A percentile compares a stretch with the other conserved stretches of the same genome.
Evolutionary conservation across 108 stramenopile genomes (phyloP).

Genomic region (Nannochloropsis oceanica): DNA sequence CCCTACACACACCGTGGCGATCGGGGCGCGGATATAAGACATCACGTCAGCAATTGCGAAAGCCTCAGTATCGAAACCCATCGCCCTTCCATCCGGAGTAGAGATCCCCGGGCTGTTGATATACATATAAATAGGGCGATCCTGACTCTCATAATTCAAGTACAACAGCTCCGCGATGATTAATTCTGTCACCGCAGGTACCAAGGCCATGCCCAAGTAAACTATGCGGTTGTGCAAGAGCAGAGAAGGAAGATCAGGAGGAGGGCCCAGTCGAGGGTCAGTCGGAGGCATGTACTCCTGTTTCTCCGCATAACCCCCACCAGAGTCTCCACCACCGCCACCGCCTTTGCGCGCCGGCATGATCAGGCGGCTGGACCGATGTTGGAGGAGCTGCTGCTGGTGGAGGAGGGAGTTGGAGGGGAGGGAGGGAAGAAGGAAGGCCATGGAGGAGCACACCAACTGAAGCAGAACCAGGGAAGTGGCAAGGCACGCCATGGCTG

Average conservation of each 20-base stretch:
- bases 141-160: constrained; percentile 73
- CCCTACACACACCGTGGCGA: constrained; percentile 88
- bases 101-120: constrained; percentile 88
- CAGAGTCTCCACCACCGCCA: neutral
- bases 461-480: neutral
- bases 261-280: constrained; percentile 60
- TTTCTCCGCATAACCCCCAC: neutral
- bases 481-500: neutral
- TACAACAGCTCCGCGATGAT: constrained; percentile 82
- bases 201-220: constrained; percentile 95
- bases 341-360: neutral
- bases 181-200: constrained; percentile 87
- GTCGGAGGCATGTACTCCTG: neutral
- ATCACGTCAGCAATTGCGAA: constrained; percentile 96
- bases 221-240: constrained; percentile 94
- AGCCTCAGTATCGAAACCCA: constrained; percentile 93
- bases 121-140: constrained; percentile 87
- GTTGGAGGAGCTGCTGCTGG: neutral
- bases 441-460: neutral
- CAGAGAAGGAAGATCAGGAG: constrained; percentile 93
- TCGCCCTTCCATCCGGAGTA: constrained; percentile 65
- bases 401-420: neutral
- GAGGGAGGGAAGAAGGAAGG: neutral
- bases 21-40: constrained; percentile 88
- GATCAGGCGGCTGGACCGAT: neutral